Conservation (phyloP, 495 filamentous ascomycete species). For the Alectoria sarmentosa region DNA sequence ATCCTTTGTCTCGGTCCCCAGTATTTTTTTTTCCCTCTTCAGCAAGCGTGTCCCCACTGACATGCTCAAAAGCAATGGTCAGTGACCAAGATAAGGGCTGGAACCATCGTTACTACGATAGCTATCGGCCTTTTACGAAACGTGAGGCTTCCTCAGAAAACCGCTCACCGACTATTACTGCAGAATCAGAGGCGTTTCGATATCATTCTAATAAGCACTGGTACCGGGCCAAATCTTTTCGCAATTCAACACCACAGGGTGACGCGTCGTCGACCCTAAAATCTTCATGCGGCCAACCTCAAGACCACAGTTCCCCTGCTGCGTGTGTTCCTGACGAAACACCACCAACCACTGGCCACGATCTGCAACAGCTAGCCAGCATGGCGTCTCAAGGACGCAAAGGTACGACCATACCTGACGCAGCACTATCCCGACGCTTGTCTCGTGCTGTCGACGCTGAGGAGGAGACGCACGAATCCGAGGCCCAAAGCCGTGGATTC, state of each 20-base stretch:
- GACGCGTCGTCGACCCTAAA: not conserved
- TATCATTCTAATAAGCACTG: not conserved
- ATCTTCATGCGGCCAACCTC: not conserved
- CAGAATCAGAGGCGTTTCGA: not conserved
- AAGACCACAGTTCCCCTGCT: not conserved
- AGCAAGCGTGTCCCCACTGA: not conserved
- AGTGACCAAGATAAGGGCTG: not conserved
- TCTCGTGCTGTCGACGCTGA: not conserved
- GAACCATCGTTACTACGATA: not conserved
- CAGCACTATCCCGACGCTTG: not conserved
- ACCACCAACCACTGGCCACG: not conserved
- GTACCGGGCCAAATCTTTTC: not conserved
- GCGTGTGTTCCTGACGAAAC: not conserved
- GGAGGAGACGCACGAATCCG: not conserved
- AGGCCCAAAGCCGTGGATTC: not conserved
- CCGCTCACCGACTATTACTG: not conserved
- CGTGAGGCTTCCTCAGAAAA: not conserved
- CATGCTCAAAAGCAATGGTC: not conserved
- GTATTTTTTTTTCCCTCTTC: not conserved
- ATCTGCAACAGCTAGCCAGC: not conserved
- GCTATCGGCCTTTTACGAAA: not conserved
- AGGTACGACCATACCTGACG: not conserved
- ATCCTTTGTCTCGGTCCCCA: not conserved
- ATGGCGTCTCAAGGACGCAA: not conserved
- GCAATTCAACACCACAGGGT: not conserved